Conservation (phyloP, 106 monocot genomes). For the Vanilla planifolia region DNA sequence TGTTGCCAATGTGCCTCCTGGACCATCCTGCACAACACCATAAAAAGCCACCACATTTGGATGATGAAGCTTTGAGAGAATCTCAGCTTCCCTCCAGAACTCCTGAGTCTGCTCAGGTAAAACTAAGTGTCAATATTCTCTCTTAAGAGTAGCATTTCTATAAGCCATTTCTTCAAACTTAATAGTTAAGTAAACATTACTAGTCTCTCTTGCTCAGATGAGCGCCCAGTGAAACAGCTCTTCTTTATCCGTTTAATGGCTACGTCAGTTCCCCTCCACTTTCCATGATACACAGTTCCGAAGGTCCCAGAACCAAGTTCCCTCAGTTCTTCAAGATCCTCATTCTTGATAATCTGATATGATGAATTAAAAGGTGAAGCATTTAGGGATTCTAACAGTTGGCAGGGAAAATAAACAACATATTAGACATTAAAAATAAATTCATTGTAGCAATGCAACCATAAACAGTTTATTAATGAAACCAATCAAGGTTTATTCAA, state of each 20-base stretch:
- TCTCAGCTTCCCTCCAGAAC: slow-evolving; percentile 92
- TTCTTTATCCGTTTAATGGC: slow-evolving; percentile 96
- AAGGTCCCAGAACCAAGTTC: slow-evolving; percentile 93
- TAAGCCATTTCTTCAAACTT: too few relatives aligned
- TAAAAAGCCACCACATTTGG: slow-evolving; percentile 95
- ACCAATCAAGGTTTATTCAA: too few relatives aligned
- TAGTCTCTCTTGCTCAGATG: slow-evolving; percentile 89
- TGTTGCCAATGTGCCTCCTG: slow-evolving; percentile 77
- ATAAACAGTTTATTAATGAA: too few relatives aligned
- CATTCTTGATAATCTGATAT: slow-evolving; percentile 82
- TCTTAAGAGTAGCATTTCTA: not conserved
- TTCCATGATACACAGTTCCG: slow-evolving; percentile 95
- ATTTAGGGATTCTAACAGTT: too few relatives aligned
- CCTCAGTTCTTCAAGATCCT: slow-evolving; percentile 84
- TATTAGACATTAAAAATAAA: too few relatives aligned
- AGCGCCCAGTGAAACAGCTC: slow-evolving; percentile 78
- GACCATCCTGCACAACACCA: slow-evolving; percentile 82
- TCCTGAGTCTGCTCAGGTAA: slow-evolving; percentile 46
- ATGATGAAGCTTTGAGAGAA: slow-evolving; percentile 91
- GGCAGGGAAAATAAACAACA: too few relatives aligned
- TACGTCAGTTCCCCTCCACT: slow-evolving; percentile 97
- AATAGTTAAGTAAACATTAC: slow-evolving; percentile 35
- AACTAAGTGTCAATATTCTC: not conserved
- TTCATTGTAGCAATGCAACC: too few relatives aligned
- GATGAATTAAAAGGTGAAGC: not conserved